phyloP scores from a whole-genome alignment of 495 filamentous ascomycete genomes.

The Daldinia vernicosa region DNA sequence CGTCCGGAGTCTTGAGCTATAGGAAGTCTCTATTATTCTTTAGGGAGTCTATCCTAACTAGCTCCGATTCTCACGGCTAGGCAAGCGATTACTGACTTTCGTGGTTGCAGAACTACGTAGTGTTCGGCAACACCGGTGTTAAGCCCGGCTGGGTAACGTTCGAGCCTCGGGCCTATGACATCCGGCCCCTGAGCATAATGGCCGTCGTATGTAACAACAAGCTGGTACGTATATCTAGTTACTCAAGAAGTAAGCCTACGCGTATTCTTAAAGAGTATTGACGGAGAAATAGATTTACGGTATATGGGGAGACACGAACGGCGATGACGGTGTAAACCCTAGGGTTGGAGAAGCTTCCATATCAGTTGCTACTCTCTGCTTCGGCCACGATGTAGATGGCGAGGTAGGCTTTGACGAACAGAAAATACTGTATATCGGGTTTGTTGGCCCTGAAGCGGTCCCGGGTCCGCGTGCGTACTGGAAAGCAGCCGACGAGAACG shows the following conservation, averaged over 20 bases:
- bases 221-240: background rate
- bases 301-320: conserved; percentile 71
- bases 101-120: background rate
- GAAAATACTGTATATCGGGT: conserved; percentile 64
- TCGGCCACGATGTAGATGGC: conserved; percentile 52
- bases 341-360: conserved; percentile 65
- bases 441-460: conserved; percentile 56
- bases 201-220: background rate
- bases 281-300: conserved; percentile 58
- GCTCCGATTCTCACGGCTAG: background rate
- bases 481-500: conserved; percentile 47
- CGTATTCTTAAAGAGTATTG: background rate
- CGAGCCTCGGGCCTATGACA: background rate
- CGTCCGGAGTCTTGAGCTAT: background rate
- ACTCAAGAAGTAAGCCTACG: background rate
- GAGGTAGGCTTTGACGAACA: conserved; percentile 56
- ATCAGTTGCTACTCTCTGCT: conserved; percentile 64
- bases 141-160: background rate
- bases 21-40: background rate
- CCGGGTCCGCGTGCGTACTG: conserved; percentile 58
- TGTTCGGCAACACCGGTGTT: background rate
- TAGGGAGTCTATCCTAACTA: background rate
- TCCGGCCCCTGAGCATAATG: background rate
- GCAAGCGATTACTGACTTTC: background rate
- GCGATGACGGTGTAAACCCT: conserved; percentile 51